Conservation (phyloP, 75 land plant genomes). For the Sequoia sempervirens region DNA sequence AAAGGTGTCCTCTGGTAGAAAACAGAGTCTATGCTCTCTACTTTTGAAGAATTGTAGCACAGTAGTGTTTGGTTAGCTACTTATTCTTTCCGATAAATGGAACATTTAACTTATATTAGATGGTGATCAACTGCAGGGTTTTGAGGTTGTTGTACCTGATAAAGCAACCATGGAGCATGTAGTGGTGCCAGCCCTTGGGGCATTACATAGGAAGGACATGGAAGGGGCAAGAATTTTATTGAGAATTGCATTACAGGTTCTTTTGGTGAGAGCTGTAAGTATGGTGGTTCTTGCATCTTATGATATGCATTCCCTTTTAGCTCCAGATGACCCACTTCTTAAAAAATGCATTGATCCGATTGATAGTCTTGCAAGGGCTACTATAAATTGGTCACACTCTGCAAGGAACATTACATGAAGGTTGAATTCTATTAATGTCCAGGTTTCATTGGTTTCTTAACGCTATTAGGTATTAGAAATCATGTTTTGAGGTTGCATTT, state of each 20-base stretch:
- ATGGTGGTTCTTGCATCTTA: constrained; percentile 50
- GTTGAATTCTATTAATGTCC: constrained; percentile 14
- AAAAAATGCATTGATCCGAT: constrained; percentile 58
- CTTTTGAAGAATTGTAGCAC: background rate
- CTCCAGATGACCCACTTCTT: constrained; percentile 58
- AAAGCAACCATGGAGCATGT: constrained; percentile 70
- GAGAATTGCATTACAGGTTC: constrained; percentile 63
- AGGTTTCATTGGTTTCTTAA: constrained; percentile 7
- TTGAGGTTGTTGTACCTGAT: constrained; percentile 67
- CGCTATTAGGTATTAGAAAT: background rate
- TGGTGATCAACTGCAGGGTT: constrained; percentile 41
- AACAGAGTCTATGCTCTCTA: background rate
- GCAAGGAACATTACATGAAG: background rate
- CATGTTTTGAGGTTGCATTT: background rate
- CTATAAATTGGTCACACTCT: constrained; percentile 35
- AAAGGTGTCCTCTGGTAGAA: background rate
- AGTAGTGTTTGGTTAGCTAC: background rate
- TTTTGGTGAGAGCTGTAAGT: constrained; percentile 62
- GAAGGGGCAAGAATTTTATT: constrained; percentile 60
- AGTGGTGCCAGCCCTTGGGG: constrained; percentile 55
- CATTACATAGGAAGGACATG: constrained; percentile 46
- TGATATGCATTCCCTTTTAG: constrained; percentile 40
- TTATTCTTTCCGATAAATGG: background rate
- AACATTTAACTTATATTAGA: background rate
- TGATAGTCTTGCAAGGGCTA: constrained; percentile 45